Percentiles rank a stretch among this genome's conserved stretches.
Evolutionary conservation across 2,329 filamentous ascomycete species (phyloP).

Genomic region (Pseudogymnoascus sp.): DNA sequence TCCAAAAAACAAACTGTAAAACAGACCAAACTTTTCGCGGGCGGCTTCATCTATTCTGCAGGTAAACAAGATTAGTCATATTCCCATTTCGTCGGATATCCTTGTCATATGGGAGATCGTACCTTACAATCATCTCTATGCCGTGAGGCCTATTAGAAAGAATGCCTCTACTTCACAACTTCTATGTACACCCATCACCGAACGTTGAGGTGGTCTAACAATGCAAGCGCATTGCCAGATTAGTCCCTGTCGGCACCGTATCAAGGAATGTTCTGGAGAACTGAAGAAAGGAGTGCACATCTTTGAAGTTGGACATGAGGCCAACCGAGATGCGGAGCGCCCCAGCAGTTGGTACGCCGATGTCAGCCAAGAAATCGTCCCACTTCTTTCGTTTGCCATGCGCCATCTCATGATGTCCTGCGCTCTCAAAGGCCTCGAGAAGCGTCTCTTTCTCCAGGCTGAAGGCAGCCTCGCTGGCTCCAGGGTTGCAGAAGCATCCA

Average conservation of each 20-base stretch:
- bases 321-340: constrained; percentile 36
- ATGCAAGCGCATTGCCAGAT: not conserved
- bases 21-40: not conserved
- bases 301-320: constrained; percentile 29
- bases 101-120: not conserved
- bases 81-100: not conserved
- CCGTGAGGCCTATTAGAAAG: not conserved
- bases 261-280: constrained; percentile 27
- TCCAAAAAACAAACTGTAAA: not conserved
- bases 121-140: not conserved
- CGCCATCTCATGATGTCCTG: not conserved
- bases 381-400: constrained; percentile 13
- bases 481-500: constrained; percentile 38
- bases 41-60: not conserved
- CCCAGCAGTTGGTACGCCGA: constrained; percentile 25
- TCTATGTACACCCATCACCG: not conserved
- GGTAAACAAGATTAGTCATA: not conserved
- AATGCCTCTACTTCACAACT: not conserved
- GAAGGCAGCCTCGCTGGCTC: constrained; percentile 32
- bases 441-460: constrained; percentile 21
- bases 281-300: constrained; percentile 32
- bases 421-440: constrained; percentile 11
- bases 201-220: not conserved
- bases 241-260: not conserved
- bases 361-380: constrained; percentile 21